phyloP scores from a whole-genome alignment of 371 early-diverging fungal species.

The Rhizopus arrhizus region DNA sequence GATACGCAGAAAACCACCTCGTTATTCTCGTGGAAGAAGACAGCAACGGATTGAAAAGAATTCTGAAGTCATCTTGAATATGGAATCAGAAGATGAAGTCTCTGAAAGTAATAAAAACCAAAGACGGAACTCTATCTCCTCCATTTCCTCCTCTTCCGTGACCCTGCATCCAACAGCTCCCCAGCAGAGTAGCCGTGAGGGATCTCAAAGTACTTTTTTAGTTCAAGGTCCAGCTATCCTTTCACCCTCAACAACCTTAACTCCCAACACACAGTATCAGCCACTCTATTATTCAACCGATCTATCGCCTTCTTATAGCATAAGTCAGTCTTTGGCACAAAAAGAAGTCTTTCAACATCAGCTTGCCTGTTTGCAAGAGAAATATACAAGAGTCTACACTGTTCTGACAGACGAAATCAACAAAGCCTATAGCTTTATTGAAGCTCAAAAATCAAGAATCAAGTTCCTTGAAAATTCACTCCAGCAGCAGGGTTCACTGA shows the following conservation, averaged over 20 bases:
- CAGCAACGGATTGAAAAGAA: not conserved
- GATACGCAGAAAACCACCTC: constrained; percentile 48
- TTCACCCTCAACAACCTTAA: not conserved
- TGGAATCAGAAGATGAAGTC: constrained; percentile 24
- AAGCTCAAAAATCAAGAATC: constrained; percentile 20
- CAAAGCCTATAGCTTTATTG: constrained; percentile 18
- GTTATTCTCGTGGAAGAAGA: constrained; percentile 33
- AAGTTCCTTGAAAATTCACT: constrained; percentile 18
- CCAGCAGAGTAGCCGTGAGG: not conserved
- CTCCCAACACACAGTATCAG: not conserved
- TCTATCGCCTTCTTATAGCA: not conserved
- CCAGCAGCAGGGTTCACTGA: constrained; percentile 1
- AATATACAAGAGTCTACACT: constrained; percentile 18
- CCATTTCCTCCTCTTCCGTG: constrained; percentile 17
- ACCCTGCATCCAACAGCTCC: constrained; percentile 13
- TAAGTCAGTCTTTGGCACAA: not conserved
- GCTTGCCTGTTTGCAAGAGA: not conserved
- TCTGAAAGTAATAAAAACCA: constrained; percentile 10
- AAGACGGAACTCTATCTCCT: constrained; percentile 23
- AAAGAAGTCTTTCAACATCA: not conserved
- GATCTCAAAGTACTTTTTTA: not conserved
- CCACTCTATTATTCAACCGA: not conserved
- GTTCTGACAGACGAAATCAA: constrained; percentile 22
- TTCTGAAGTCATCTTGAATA: not conserved
- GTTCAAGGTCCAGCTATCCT: not conserved